phyloP scores from a whole-genome alignment of 352 stramenopile genomes.

The Aphanomyces astaci region DNA sequence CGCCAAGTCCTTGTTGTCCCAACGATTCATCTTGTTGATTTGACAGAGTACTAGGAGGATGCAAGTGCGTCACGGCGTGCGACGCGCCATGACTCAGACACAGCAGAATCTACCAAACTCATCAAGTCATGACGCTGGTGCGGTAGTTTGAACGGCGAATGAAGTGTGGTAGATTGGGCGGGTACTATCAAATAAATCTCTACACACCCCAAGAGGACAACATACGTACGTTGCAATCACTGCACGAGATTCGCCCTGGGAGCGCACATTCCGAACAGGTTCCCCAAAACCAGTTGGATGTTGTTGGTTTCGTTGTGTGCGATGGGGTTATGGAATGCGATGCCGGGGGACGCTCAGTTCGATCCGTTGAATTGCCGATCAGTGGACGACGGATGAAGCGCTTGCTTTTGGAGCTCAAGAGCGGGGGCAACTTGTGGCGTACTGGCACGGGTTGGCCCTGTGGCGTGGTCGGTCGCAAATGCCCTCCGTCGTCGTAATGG shows the following conservation, averaged over 20 bases:
- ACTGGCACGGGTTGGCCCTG: too few relatives aligned
- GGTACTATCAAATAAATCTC: too few relatives aligned
- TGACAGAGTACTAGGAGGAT: too few relatives aligned
- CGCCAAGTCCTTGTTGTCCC: too few relatives aligned
- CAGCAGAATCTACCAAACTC: not conserved
- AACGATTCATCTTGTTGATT: too few relatives aligned
- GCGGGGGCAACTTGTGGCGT: too few relatives aligned
- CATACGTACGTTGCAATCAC: not conserved
- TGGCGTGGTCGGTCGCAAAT: too few relatives aligned
- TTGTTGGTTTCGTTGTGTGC: too few relatives aligned
- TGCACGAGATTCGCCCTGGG: not conserved
- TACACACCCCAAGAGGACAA: not conserved
- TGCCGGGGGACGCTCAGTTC: not conserved
- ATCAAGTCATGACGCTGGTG: too few relatives aligned
- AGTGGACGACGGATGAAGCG: not conserved
- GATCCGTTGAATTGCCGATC: too few relatives aligned
- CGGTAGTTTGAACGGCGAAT: too few relatives aligned
- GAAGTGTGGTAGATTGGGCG: too few relatives aligned
- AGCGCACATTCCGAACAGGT: not conserved
- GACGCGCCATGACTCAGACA: not conserved
- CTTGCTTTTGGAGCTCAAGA: constrained; percentile 1
- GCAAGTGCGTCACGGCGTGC: not conserved
- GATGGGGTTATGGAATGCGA: not conserved
- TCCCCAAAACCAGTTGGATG: not conserved
- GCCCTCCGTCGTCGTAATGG: not conserved